Conservation (phyloP, 2,329 filamentous ascomycete genomes). For the Cordyceps pruinosa region DNA sequence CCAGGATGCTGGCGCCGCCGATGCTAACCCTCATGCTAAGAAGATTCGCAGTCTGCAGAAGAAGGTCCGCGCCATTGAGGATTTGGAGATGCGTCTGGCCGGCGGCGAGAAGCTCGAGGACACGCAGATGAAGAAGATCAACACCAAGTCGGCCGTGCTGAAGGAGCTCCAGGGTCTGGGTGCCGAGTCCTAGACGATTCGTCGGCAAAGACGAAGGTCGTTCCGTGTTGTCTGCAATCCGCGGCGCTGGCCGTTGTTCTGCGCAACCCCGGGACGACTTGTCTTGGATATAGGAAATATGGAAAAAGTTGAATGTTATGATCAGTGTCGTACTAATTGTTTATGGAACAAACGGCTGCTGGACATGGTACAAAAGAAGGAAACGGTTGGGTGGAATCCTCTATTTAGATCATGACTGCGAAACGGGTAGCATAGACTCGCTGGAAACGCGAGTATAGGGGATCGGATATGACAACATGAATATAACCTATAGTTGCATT, state of each 20-base stretch:
- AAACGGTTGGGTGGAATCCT: neutral
- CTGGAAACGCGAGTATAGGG: slow-evolving; percentile 12
- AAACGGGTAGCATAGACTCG: slow-evolving; percentile 13
- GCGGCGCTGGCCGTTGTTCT: neutral
- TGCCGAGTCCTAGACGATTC: slow-evolving; percentile 20
- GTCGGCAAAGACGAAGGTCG: neutral
- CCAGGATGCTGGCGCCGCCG: slow-evolving; percentile 39
- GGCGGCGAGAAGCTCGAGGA: slow-evolving; percentile 95
- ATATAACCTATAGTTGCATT: neutral
- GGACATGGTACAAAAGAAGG: neutral
- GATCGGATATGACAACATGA: slow-evolving; percentile 1
- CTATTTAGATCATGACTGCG: slow-evolving; percentile 6
- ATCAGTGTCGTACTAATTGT: neutral
- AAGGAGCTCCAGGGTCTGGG: slow-evolving; percentile 67
- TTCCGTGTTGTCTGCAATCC: neutral
- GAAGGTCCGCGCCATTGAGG: slow-evolving; percentile 96
- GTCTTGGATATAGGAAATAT: slow-evolving; percentile 7
- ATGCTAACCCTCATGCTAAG: slow-evolving; percentile 73
- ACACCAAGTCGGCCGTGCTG: slow-evolving; percentile 75
- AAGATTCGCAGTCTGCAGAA: slow-evolving; percentile 90
- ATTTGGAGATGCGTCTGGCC: slow-evolving; percentile 93
- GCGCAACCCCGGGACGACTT: neutral
- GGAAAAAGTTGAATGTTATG: neutral
- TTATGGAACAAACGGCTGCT: neutral
- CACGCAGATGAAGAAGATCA: slow-evolving; percentile 97